Evolutionary conservation across 768 basidiomycete species (phyloP).

Genomic region (Termitomyces heimii): DNA sequence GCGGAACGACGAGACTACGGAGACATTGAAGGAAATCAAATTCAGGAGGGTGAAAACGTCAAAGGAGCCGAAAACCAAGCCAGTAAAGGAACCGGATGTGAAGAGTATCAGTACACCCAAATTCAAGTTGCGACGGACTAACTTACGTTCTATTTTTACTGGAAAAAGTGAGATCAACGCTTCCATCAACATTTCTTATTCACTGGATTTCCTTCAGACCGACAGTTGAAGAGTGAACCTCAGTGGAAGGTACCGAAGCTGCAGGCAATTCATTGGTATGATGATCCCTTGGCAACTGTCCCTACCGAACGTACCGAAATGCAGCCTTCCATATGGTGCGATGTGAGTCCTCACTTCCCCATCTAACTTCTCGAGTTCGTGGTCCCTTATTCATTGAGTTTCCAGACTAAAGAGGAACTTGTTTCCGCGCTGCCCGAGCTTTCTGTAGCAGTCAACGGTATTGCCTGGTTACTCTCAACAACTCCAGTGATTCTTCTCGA

Average conservation of each 20-base stretch:
- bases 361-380: not conserved
- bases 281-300: not conserved
- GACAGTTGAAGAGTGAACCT: slow-evolving; percentile 9
- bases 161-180: slow-evolving; percentile 1
- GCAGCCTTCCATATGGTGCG: slow-evolving; percentile 12
- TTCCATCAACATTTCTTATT: not conserved
- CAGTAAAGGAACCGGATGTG: not conserved
- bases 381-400: not conserved
- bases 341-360: slow-evolving; percentile 4
- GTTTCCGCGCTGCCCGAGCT: slow-evolving; percentile 14
- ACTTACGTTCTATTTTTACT: not conserved
- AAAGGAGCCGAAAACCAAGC: not conserved
- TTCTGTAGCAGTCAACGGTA: slow-evolving; percentile 10
- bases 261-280: not conserved
- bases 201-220: not conserved
- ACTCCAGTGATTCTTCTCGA: slow-evolving; percentile 11
- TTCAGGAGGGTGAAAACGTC: not conserved
- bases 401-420: slow-evolving; percentile 16
- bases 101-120: not conserved
- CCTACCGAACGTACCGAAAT: not conserved
- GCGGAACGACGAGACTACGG: not conserved
- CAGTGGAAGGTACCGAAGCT: slow-evolving; percentile 9
- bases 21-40: not conserved
- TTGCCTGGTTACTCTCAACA: slow-evolving; percentile 12
- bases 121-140: not conserved